Base-by-base conservation (phyloP, 345 rosid species). In the Gossypioides kirkii region DNA sequence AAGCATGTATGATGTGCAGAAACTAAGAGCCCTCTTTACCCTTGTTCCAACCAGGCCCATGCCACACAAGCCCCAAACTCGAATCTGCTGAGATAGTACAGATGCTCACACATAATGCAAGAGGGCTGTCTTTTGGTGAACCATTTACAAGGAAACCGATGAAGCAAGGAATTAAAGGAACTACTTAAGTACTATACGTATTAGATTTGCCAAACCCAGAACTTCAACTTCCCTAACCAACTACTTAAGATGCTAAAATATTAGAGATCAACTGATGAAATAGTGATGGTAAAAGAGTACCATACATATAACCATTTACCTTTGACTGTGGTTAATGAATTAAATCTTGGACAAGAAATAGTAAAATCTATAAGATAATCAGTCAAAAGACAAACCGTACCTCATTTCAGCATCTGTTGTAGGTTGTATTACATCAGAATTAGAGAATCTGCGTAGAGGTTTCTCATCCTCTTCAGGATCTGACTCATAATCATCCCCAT, bases 401-500 rank as follows among this genome's bases (percentile, higher is more conserved):
- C 86, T 81, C 76, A 59, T 86, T 69, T 82, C 84, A 69, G 77
- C 86, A 69, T 87, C 83, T 81, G 78, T 83, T 61, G 70, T 64
- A 56, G 69, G 59, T 59, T 25, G 80, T 61, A 64, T 67, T 8
- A 47, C 84, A 78, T 42, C 82, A 58, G 66, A 74, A 76, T 69
- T 76, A 28, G 75, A 70, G 74, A 79, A 84, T 71, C 84, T 81
- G 41, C 72, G 80, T 17, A 2, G 79, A 69, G 84, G 85, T 74
- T 82, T 89, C 50, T 83, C 87, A 76, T 87, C 96, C 38, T 88
- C 92, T 41, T 91, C 98, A 56, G 81, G 85, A 73, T 92, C 99
- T 6, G 98, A 92, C 49, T 85, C 94, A 79, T 87, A 84, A 75
- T 75, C 86, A 17, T 86, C 92, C 73, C 91, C 86, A 82, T 81